phyloP scores from a whole-genome alignment of 2,329 filamentous ascomycete species.

The Pseudovirgaria hyperparasitica region DNA sequence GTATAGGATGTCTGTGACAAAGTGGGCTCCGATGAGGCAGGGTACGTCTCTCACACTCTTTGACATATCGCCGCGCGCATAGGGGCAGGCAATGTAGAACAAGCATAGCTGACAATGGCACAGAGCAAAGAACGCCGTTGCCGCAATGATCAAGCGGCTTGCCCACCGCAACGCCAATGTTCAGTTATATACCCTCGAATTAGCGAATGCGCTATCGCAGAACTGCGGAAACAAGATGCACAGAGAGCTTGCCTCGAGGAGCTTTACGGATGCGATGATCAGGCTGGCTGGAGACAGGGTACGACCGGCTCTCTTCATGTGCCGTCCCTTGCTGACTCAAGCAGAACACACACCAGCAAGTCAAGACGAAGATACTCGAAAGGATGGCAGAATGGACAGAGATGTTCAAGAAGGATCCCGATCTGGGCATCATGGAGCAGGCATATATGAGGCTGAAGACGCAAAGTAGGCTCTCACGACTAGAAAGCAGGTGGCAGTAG shows the following conservation, averaged over 20 bases:
- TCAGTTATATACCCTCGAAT: constrained; percentile 82
- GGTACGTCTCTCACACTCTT: constrained; percentile 13
- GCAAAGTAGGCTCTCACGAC: constrained; percentile 33
- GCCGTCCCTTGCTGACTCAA: constrained; percentile 4
- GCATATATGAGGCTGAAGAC: constrained; percentile 79
- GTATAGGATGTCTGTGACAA: constrained; percentile 50
- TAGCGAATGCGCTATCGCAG: constrained; percentile 81
- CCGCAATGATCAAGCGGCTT: constrained; percentile 81
- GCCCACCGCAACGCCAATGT: constrained; percentile 93
- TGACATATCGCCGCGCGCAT: no score
- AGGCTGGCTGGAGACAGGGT: constrained; percentile 77
- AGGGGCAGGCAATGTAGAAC: no score
- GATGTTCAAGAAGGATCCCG: constrained; percentile 81
- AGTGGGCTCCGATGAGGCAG: constrained; percentile 38
- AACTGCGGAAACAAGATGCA: constrained; percentile 83
- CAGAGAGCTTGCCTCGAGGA: constrained; percentile 77
- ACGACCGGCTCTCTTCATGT: no score
- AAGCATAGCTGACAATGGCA: no score
- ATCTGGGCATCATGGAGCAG: constrained; percentile 95
- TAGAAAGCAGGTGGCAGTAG: not conserved
- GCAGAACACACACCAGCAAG: constrained; percentile 82
- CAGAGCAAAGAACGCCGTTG: constrained; percentile 69
- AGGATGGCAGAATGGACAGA: constrained; percentile 93
- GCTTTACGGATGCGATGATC: constrained; percentile 86
- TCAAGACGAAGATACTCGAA: constrained; percentile 94